Base-by-base conservation (phyloP, 2,329 filamentous ascomycete genomes). In the Zarea fungicola region DNA sequence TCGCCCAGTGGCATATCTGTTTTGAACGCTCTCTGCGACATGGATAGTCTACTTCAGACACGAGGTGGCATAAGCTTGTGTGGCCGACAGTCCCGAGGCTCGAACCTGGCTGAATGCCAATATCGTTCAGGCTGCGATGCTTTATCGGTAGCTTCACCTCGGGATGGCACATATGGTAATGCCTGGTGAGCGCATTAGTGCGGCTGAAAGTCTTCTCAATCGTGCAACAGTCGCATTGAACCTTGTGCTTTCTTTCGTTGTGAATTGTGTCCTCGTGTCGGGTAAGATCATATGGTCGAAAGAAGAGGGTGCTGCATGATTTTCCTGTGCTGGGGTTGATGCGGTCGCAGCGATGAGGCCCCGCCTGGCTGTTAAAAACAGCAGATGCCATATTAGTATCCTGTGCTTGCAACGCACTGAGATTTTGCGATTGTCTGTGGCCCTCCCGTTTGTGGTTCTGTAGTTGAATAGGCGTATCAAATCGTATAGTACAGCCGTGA, bases 151-250 rank as follows among this genome's bases (percentile, higher is more conserved):
- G 84, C 54, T 91, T 86, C 49, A 92, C 78, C 53, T 96, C 89
- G 0, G 92, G 91, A 66, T 96, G 92, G 55, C 95, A 92, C 42
- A 96, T 90, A 29, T 90, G 83, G 77, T 96, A 95, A 65, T 99
- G 93, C 52, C 93, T 77, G 14, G 92, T 97, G 41, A 97, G 76
- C 1, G 93, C 93, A 71, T 99, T 93, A 55, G 92, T 93, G 51
- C 93, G 83, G 58, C 90, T 96, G 63, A 99, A 99, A 0, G 89
- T 95, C 77, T 97, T 97, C 63, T 97, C 92, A 60, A 97, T 91
- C 2, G 88, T 90, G 69, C 93, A 99, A 41, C 96, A 72, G 54
- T 91, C 84, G 68, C 93, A 99, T 37, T 89, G 84, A 7, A 96
- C 90, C 73, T 97, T 97, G 66, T 91, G 84, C 75, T 96, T 96